Base-by-base conservation (phyloP, 2,329 filamentous ascomycete genomes). In the Arthroderma sp. region DNA sequence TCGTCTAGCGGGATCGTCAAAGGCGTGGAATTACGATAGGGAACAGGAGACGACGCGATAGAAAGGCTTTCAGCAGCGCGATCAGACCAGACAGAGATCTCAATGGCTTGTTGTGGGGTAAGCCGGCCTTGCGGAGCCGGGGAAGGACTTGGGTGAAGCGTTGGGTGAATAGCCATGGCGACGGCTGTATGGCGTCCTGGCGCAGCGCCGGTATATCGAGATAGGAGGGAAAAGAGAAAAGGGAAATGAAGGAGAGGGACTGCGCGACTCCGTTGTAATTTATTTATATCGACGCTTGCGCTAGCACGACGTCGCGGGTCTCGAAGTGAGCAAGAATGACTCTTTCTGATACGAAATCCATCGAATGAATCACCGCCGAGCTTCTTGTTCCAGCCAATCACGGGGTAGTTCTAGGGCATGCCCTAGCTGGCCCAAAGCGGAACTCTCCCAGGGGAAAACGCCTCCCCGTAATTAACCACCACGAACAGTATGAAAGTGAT, bases 1-100 rank as follows among this genome's bases (percentile, higher is more conserved):
- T 78, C 76, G 61, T 93, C 84, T 43, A 94, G 75, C 1, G 85
- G 80, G 52, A 94, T 91, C 40, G 80, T 72, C 43, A 94, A 72
- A 4, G 79, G 72, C 29, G 75, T 72, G 38, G 77, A 75, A 28
- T 31, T 39, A 29, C 37, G 36, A 29, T 38, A 44, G 6, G 36
- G 42, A 39, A 44, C 36, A 15, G 42, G 37, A 29, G 37, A 44
- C n/a, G 36, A 39, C 22, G 30, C 29, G 29, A 38, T 29, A 5
- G 36, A 56, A 36, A 68, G 49, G 29, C 64, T 62, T 32, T 61
- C 56, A 36, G 62, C 53, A 29, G 65, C 63, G 50, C 67, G 62
- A 49, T 67, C 65, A 9, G 80, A 79, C 81, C 81, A 85, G 31
- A 78, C 71, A 49, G 81, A 80, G 47, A 84, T 78, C 49, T 81